These are phyloP conservation scores for Calendula officinalis DNA, from an alignment of 129 eudicot species.

Conservation along the genomic window DNA sequence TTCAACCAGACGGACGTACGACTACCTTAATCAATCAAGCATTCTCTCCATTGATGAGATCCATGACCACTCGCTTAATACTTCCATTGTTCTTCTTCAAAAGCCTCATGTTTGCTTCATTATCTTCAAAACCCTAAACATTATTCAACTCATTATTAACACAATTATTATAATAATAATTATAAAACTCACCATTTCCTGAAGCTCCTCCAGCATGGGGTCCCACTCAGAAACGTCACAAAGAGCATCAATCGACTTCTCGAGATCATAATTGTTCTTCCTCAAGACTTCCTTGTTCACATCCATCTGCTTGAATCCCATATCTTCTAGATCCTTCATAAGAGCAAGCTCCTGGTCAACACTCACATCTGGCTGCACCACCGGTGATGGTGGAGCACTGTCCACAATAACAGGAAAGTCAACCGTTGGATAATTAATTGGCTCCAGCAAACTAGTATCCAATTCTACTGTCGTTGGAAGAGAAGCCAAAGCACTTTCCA, in stretches of 20 bases:
- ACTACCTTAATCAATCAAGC: slow-evolving; percentile 17
- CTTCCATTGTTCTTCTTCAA: slow-evolving; percentile 90
- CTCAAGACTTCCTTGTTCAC: slow-evolving; percentile 55
- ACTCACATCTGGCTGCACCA: not conserved
- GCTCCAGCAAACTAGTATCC: too few species aligned
- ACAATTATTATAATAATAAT: not conserved
- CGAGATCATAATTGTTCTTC: slow-evolving; percentile 56
- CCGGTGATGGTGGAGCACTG: not conserved
- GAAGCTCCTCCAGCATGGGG: slow-evolving; percentile 63
- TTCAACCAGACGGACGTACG: too few species aligned
- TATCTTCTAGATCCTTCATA: slow-evolving; percentile 51
- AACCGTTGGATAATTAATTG: too few species aligned
- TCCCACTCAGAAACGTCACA: slow-evolving; percentile 82
- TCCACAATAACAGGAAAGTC: too few species aligned
- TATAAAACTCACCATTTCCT: slow-evolving; percentile 57
- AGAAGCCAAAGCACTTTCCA: not conserved
- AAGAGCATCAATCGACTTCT: slow-evolving; percentile 60
- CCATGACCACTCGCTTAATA: slow-evolving; percentile 84
- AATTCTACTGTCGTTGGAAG: not conserved
- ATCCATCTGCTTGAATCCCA: slow-evolving; percentile 68
- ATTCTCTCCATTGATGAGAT: slow-evolving; percentile 54
- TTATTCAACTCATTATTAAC: too few species aligned
- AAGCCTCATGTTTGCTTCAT: slow-evolving; percentile 66
- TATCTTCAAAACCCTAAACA: slow-evolving; percentile 65
- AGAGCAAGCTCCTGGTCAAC: slow-evolving; percentile 43